Base-by-base conservation (phyloP, 1,139 yeast species). In the Kazachstania sp. region DNA sequence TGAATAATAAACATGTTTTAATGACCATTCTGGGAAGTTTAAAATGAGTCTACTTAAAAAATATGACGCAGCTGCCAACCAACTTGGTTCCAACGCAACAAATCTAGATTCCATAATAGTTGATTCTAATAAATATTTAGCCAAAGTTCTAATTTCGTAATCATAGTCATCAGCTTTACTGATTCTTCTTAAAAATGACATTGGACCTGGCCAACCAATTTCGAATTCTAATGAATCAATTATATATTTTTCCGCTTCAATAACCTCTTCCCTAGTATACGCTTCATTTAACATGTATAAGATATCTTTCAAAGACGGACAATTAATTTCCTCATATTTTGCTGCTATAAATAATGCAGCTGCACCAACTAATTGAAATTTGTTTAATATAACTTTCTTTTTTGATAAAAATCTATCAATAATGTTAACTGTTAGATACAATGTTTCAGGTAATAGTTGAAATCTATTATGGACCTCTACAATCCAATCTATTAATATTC, bases 121-220 rank as follows among this genome's bases (percentile, higher is more conserved):
- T 31, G 90, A 76, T 66, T 92, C 98, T 55, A 92, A 72, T 56
- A 92, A 78, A 67, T 92, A 92, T 67, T 92, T 92, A 46, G 97
- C 97, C 55, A 92, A 72, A 0, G 97, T 90, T 63, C 98, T 77
- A 6, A 94, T 85, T 64, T 90, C 97, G 60, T 85, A 81, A 65
- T 92, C 97, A 67, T 92, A 92, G 63, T 90, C 95, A 68, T 92
- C 98, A n/a, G 97, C 97, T 69, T 92, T 92, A 49, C 95, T 86
- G 2, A 94, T 86, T 57, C 97, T 79, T 64, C 98, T 78, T 54
- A 92, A 72, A 59, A 92, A 92, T 36, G 95, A 84, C 97, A 92
- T 90, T 48, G 98, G 98, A 8, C 97, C 97, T 0, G 98, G 97
- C 88, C 92, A 90, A 26, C 97, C 97, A 76, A 92, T 80, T 65